Evolutionary conservation across 2,329 filamentous ascomycete species (phyloP), one percentile per base, ranked within the genome.

Genomic region (Aurifilum marmelostoma): DNA sequence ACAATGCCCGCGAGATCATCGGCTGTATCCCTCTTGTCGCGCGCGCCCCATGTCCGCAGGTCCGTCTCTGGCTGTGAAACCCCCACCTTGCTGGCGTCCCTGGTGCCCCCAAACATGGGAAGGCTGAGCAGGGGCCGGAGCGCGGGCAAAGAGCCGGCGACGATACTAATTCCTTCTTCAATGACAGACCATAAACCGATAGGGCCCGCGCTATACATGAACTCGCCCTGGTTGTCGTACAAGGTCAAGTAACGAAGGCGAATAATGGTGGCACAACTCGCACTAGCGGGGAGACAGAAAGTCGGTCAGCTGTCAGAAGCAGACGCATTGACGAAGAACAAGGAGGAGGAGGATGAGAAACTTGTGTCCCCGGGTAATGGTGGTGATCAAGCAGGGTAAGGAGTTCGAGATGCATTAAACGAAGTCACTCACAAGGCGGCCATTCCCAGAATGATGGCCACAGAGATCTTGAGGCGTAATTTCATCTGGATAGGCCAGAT

Each of bases 101-200:
- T 27, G 12, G 65, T 37, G 21, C 71, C 71, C 9, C 71, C 69
- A 63, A 78, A 63, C 54, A 73, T 67, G 9, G 75, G 72, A 47
- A 77, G 68, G 65, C 74, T 74, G 65, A 84, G 77, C 9, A 85
- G 74, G 1, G 83, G 83, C 0, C 83, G 81, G 1, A 84, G 77
- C 4, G 82, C 80, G 9, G 82, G 81, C 50, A 83, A 76, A 9
- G 82, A 84, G 2, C 82, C 83, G 16, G 84, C 83, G 9, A 82
- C 78, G 71, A 86, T 83, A 24, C 83, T 84, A 24, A 81, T 83
- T 12, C 82, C 84, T 43, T 83, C 81, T 70, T 85, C 84, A 32
- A 84, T 78, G 41, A 84, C 79, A 3, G 82, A 82, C 82, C 82
- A 84, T 65, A 82, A 76, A 0, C 79, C 79, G 47, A 83, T 81